phyloP scores from a whole-genome alignment of 202 grass and related monocot genomes.

The Saccharum hybrid region DNA sequence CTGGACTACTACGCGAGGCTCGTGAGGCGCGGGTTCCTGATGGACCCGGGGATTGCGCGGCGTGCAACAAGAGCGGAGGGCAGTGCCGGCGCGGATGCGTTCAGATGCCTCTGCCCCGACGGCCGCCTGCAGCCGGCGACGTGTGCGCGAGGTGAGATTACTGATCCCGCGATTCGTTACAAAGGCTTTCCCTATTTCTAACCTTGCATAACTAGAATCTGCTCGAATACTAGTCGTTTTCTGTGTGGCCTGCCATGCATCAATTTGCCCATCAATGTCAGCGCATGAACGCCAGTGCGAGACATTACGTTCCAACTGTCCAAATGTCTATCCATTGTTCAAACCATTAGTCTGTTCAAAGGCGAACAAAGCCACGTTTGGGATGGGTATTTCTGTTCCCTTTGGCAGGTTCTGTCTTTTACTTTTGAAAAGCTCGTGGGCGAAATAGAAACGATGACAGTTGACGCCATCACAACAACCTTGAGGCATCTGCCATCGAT shows the following conservation, averaged over 20 bases:
- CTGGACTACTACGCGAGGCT: conserved; percentile 22
- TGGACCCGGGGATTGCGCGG: conserved; percentile 45
- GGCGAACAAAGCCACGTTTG: neutral
- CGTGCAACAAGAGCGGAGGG: conserved; percentile 44
- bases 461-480: too few relatives aligned
- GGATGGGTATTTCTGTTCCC: too few relatives aligned
- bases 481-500: too few relatives aligned
- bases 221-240: too few relatives aligned
- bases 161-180: neutral
- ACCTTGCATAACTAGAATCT: too few relatives aligned
- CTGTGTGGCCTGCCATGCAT: too few relatives aligned
- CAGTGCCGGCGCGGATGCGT: conserved; percentile 32
- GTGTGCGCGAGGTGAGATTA: conserved; percentile 34
- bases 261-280: neutral
- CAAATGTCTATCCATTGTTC: too few relatives aligned
- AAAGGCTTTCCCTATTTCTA: too few relatives aligned
- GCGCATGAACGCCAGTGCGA: neutral
- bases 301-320: neutral
- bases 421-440: too few relatives aligned
- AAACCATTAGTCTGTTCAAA: neutral
- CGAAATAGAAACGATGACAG: too few relatives aligned
- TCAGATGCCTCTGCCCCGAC: conserved; percentile 58
- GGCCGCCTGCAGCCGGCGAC: conserved; percentile 12
- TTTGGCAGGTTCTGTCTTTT: too few relatives aligned
- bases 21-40: conserved; percentile 44